Evolutionary conservation across 2,329 filamentous ascomycete genomes (phyloP), one percentile per base, ranked within the genome.

Genomic region (Alternaria viburni): DNA sequence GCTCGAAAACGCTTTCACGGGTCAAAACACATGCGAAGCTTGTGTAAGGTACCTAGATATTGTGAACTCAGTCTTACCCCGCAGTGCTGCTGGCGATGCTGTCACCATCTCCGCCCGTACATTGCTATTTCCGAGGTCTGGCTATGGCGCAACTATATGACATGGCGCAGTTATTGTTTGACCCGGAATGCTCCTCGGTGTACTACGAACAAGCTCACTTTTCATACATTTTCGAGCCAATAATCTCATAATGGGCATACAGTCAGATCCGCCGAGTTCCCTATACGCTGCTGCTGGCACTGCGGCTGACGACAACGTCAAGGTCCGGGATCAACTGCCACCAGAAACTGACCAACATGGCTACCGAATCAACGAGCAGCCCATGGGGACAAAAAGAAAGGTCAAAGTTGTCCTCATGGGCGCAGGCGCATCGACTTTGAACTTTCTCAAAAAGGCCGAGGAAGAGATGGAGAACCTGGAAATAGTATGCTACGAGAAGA

Each of bases 381-480:
- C 81, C 17, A 81, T 82, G 73, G 81, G 81, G 10, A 82, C 79
- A 9, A 82, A 80, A 59, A 74, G 74, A 21, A 75, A 74, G 36
- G 64, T 83, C 57, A 78, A 80, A 32, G 76, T 82, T 28, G 75
- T 83, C 13, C 66, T 82, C 6, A 81, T 83, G 78, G 81, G 81
- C 6, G 81, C 81, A 10, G 82, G 81, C 13, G 80, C 81, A 3
- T 81, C 80, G 0, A 76, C 79, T 0, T 57, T 83, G 21, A 80
- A 82, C 69, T 81, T 82, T 60, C 74, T 82, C 59, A 82, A 83
- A 59, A 79, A 81, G 59, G 78, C 81, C 9, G 80, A 83, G 67
- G 79, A 82, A 65, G 71, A 81, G 28, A 79, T 82, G 78, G 66
- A 77, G 28, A 75, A 81, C 45, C 43, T 83, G 9, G 77, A 81